Percentiles rank a stretch among this genome's conserved stretches.
Conservation (phyloP, 2,329 filamentous ascomycete species). For the Aspergillus tamarii region DNA sequence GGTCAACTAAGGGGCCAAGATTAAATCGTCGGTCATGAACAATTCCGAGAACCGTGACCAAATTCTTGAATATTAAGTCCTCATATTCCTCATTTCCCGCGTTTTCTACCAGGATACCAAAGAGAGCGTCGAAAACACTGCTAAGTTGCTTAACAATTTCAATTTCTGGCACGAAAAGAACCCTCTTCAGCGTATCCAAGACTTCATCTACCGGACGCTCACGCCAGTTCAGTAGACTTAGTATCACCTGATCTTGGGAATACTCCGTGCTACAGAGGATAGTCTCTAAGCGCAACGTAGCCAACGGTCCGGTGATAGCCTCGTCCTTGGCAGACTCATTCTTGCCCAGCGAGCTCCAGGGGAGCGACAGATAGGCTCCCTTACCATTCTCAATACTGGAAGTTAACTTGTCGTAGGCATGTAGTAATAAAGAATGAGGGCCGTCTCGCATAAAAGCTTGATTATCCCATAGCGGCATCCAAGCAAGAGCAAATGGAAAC, state of each 20-base stretch:
- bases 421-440: slow-evolving; percentile 76
- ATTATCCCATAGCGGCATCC: slow-evolving; percentile 92
- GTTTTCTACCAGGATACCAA: slow-evolving; percentile 87
- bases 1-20: slow-evolving; percentile 83
- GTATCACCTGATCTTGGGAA: slow-evolving; percentile 85
- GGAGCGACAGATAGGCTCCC: slow-evolving; percentile 83
- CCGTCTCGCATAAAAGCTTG: slow-evolving; percentile 90
- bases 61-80: slow-evolving; percentile 85
- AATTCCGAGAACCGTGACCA: slow-evolving; percentile 89
- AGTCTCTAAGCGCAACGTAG: slow-evolving; percentile 76
- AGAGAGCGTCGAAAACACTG: slow-evolving; percentile 87
- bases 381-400: slow-evolving; percentile 71
- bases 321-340: slow-evolving; percentile 72
- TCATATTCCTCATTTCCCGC: slow-evolving; percentile 91
- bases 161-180: slow-evolving; percentile 94
- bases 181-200: slow-evolving; percentile 72
- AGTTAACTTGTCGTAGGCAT: slow-evolving; percentile 90
- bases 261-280: slow-evolving; percentile 94
- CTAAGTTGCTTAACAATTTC: slow-evolving; percentile 93
- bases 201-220: slow-evolving; percentile 73
- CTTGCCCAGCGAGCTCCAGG: slow-evolving; percentile 73
- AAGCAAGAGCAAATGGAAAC: slow-evolving; percentile 86
- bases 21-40: slow-evolving; percentile 95
- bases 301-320: slow-evolving; percentile 74
- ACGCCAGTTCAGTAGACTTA: slow-evolving; percentile 85